Base-by-base conservation (phyloP, 164 flowering plant genomes). In the Magnolia sinica region DNA sequence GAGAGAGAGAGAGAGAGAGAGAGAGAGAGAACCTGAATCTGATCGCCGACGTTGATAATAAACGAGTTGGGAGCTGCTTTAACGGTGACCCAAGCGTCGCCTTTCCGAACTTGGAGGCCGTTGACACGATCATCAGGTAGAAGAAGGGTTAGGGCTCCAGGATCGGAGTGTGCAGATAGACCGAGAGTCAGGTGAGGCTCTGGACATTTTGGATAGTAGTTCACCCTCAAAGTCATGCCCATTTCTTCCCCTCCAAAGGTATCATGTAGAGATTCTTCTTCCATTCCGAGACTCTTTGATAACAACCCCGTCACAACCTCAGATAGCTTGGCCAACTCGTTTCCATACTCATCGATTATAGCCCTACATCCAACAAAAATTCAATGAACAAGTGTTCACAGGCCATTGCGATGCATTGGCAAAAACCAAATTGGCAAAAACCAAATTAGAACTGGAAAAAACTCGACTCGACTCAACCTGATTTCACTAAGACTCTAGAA, bases 181-280 rank as follows among this genome's bases (percentile, higher is more conserved):
- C 84, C 84, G 8, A 79, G 50, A 16, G 80, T 79, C 13, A 37
- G 76, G 29, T 77, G 37, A 4, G 84, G 82, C 76, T 82, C 78
- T 1, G 84, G 84, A 45, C 84, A 77, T 22, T 78, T 76, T 4
- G 82, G 84, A n/a, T 82, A 82, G 76, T 74, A 82, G 50, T 79
- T 82, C 45, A 87, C 90, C 77, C 98, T 86, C 75, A 92, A 50
- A 71, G 92, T 89, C 0, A 91, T 95, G 19, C 97, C 97, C 2
- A 87, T 23, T 11, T 89, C 84, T 4, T 89, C 87, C 0, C 96
- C 96, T 1, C 95, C 98, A 81, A 92, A 91, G 8, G 88, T 86
- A 49, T 86, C 77, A 55, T 83, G 89, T 0, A 95, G 87, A 16
- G 10, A 52, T 1, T 79, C 84, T 31, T 91, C 88, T 4, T 65